phyloP scores from a whole-genome alignment of 2,329 filamentous ascomycete genomes.

The Talaromyces sp. region DNA sequence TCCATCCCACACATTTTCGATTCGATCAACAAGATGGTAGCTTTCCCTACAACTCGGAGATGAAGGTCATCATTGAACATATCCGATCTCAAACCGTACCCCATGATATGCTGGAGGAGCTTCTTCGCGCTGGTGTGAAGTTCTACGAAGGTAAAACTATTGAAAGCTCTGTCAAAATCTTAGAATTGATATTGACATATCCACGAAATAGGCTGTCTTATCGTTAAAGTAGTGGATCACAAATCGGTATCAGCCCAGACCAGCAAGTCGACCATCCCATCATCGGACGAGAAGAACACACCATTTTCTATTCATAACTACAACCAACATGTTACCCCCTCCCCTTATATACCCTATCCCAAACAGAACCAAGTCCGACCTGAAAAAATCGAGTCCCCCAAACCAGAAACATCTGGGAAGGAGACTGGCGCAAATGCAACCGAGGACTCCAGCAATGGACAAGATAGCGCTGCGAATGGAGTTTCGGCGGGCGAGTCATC shows the following conservation, averaged over 20 bases:
- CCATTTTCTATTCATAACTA: conserved; percentile 89
- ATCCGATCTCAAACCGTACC: conserved; percentile 71
- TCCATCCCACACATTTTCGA: conserved; percentile 79
- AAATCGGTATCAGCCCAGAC: conserved; percentile 59
- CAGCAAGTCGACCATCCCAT: conserved; percentile 48
- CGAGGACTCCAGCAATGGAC: conserved; percentile 34
- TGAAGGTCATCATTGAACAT: conserved; percentile 76
- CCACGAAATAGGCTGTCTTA: conserved; percentile 59
- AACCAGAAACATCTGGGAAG: conserved; percentile 17
- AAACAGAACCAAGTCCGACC: conserved; percentile 32
- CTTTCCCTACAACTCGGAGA: conserved; percentile 87
- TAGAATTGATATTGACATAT: conserved; percentile 5
- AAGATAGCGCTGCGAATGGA: conserved; percentile 29
- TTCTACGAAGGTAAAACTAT: conserved; percentile 72
- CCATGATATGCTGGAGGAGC: conserved; percentile 78
- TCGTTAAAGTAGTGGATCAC: conserved; percentile 90
- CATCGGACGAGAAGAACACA: conserved; percentile 55
- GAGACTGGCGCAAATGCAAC: conserved; percentile 17
- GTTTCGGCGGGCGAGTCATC: conserved; percentile 18
- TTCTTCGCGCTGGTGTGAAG: conserved; percentile 62
- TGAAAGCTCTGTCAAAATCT: neutral
- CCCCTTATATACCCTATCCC: conserved; percentile 73
- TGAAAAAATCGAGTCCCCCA: conserved; percentile 20
- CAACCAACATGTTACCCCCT: conserved; percentile 84
- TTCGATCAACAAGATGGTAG: conserved; percentile 93